Base-by-base conservation (phyloP, 768 basidiomycete genomes). In the Amanita polypyramis region DNA sequence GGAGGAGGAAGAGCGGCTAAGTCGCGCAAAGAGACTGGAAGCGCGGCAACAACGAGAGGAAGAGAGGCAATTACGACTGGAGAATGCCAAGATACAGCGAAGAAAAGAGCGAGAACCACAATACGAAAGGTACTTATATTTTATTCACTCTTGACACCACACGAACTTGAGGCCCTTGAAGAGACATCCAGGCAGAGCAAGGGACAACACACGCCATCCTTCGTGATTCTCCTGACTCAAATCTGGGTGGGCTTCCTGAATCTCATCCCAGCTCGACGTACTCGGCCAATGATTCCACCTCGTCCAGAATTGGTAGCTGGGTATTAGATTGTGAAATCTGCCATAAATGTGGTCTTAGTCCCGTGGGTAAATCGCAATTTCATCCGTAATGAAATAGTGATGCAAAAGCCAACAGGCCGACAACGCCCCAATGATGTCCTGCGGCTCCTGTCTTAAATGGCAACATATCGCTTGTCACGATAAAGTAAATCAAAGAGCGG, bases 401-500 rank as follows among this genome's bases (percentile, higher is more conserved):
- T 25, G 44, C 29, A 50, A 55, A 35, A 34, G 56, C 41, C 35
- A 54, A 45, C 51, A 93, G 91, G 87, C 92, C 51, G 89, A 90
- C 51, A 85, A 81, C 9, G 67, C 70, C 9, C 80, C 85, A 2
- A 74, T 95, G 66, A 77, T 91, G 59, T 89, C 79, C 32, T 96
- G 93, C 58, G 87, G 85, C 19, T 60, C 65, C 23, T 96, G 93
- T 62, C 75, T 72, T 11, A 80, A 80, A 61, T 96, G 92, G 93
- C 93, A 95, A 56, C 93, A 96, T 56, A 88, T 88, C 29, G 60
- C 68, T 17, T 96, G 93, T 57, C 89, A 94, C 57, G 87, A 95
- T 58, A 66, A 63, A 41, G 77, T 72, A 23, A 92, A 94, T 61
- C 63, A 66, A 25, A 64, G 70, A 17, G 73, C 76, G 37, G 85